Evolutionary conservation across 305 asterid genomes (phyloP).

Genomic region (Fraxinus sp.): DNA sequence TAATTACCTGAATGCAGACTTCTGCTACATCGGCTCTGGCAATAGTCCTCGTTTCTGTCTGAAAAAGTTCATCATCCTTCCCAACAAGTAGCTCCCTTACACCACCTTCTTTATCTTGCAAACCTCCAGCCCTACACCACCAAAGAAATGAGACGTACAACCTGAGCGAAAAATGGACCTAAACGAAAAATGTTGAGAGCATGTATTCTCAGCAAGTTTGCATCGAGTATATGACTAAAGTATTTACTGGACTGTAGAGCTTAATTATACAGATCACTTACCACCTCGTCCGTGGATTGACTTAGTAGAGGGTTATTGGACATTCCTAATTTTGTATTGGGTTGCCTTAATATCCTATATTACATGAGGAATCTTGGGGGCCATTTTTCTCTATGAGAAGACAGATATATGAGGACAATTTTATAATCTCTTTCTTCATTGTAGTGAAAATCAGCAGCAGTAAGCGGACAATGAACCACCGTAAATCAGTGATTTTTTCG

Average conservation of each 20-base stretch:
- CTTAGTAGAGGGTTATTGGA: not conserved
- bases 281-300: not conserved
- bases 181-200: not conserved
- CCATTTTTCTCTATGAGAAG: not conserved
- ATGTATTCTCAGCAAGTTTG: slow-evolving; percentile 23
- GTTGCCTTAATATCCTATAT: not conserved
- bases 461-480: not conserved
- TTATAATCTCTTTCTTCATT: not conserved
- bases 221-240: not conserved
- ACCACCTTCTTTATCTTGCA: slow-evolving; percentile 90
- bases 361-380: not conserved
- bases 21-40: slow-evolving; percentile 88
- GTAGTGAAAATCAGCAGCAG: not conserved
- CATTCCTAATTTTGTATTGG: not conserved
- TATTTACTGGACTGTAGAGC: not conserved
- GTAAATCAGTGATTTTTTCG: not conserved
- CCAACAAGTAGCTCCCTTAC: slow-evolving; percentile 75
- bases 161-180: not conserved
- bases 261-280: not conserved
- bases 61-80: slow-evolving; percentile 82
- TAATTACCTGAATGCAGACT: slow-evolving; percentile 75
- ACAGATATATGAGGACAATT: not conserved
- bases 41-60: slow-evolving; percentile 67
- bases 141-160: not conserved
- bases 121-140: slow-evolving; percentile 77